Evolutionary conservation across 345 rosid species (phyloP), one percentile per base, ranked within the genome.

Genomic region (Heritiera fomes): DNA sequence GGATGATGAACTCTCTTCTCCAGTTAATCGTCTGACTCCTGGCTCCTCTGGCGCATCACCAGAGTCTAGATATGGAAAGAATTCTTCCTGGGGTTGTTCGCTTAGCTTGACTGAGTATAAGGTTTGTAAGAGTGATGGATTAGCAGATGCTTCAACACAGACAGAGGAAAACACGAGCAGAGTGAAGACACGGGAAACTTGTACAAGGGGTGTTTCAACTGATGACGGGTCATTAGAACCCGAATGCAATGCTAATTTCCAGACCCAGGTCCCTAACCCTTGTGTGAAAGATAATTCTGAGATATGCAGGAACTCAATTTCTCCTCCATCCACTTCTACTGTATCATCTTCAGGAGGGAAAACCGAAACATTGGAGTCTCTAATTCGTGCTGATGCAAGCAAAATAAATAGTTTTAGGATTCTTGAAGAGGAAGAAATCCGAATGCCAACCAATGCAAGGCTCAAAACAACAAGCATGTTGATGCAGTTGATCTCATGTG

Each of bases 401-500:
- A 92, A 92, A 85, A 88, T 95, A 84, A 95, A 93, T 83, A 92
- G 98, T 80, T 94, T 92, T 80, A 89, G 98, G 87, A 94, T 94
- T 81, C 91, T 90, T 71, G 91, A 90, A 77, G 92, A 89, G 87
- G 98, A 91, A 83, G 97, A 92, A n/a, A 74, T 90, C 73, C 89
- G 91, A 80, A 84, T 90, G 86, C 90, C 92, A 0, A 65, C 82
- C 82, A 84, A 88, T 66, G 75, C 94, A 14, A 90, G 91, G 83
- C 83, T 94, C 72, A 94, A 89, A 82, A 93, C 98, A 64, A 80
- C 94, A 5, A 91, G 82, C 80, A 87, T 92, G 92, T 77, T 96
- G 80, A 85, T 96, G 97, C 99, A 96, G 58, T 80, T 96, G 89
- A 94, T 96, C 79, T 94, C 99, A 0, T 94, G 99, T 58, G 99